Evolutionary conservation across 257 asterid species (phyloP).

Genomic region (Forsythia suspensa): DNA sequence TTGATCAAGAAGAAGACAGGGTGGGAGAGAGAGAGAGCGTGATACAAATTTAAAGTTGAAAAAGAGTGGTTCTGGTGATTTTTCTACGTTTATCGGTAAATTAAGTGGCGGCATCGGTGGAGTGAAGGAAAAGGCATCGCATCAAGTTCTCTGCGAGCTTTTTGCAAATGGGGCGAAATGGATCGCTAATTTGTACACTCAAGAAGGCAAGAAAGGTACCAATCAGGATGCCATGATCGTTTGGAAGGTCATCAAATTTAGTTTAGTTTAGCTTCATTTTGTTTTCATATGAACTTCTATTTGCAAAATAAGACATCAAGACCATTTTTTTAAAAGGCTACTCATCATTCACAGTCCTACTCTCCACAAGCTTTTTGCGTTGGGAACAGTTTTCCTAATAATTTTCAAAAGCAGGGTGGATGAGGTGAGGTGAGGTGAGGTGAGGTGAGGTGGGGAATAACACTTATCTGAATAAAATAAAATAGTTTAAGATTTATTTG

Average conservation of each 20-base stretch:
- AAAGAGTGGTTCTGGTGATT: conserved; percentile 32
- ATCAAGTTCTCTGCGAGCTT: conserved; percentile 61
- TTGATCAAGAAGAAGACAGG: conserved; percentile 43
- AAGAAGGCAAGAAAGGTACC: conserved; percentile 95
- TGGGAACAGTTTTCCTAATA: too few species aligned
- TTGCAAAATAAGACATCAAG: not conserved
- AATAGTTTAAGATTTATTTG: too few species aligned
- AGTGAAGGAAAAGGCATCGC: not conserved
- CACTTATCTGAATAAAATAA: too few species aligned
- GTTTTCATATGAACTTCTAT: not conserved
- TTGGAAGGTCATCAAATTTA: conserved; percentile 3
- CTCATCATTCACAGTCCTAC: too few species aligned
- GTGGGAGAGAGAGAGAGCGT: conserved; percentile 40
- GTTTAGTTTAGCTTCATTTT: not conserved
- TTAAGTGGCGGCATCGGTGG: conserved; percentile 61
- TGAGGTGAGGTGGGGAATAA: too few species aligned
- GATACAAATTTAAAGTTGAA: conserved; percentile 48
- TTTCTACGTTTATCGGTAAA: too few species aligned
- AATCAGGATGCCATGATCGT: conserved; percentile 76
- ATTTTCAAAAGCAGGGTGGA: too few species aligned
- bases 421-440: too few species aligned
- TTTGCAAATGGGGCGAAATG: conserved; percentile 65
- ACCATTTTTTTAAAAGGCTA: not conserved
- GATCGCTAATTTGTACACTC: conserved; percentile 75
- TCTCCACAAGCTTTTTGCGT: too few species aligned